These are phyloP conservation scores for Dalbergia oliveri DNA, from an alignment of 306 rosid genomes.

Conservation along the genomic window DNA sequence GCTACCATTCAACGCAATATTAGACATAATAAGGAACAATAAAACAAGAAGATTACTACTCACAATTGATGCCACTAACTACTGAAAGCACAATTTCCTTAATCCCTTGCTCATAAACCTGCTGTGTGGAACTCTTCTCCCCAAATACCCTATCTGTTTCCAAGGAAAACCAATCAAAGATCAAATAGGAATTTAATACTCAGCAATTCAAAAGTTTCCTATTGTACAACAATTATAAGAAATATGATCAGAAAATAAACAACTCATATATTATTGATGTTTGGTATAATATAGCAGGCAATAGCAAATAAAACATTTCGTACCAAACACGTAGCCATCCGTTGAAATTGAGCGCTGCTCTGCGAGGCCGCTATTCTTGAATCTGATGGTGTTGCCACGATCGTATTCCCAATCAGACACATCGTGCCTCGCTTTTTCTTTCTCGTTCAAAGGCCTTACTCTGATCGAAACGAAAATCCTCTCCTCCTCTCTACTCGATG, in stretches of 20 bases:
- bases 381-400: slow-evolving; percentile 55
- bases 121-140: slow-evolving; percentile 59
- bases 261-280: neutral
- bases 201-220: neutral
- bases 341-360: slow-evolving; percentile 58
- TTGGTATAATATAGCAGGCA: neutral
- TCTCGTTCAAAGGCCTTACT: slow-evolving; percentile 81
- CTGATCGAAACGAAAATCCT: slow-evolving; percentile 76
- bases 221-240: neutral
- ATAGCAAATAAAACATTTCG: neutral
- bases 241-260: neutral
- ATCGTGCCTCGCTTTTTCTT: slow-evolving; percentile 60
- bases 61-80: slow-evolving; percentile 87
- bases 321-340: slow-evolving; percentile 72
- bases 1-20: slow-evolving; percentile 14
- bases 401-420: slow-evolving; percentile 69
- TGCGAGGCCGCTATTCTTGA: slow-evolving; percentile 46
- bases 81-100: slow-evolving; percentile 89
- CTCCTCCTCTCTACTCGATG: slow-evolving; percentile 59
- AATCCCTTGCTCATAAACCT: slow-evolving; percentile 81
- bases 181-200: slow-evolving; percentile 2
- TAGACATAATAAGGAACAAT: slow-evolving; percentile 34
- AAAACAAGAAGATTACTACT: slow-evolving; percentile 48
- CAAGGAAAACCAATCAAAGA: slow-evolving; percentile 19
- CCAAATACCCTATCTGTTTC: slow-evolving; percentile 84